Percentiles rank a stretch among this genome's conserved stretches.
Evolutionary conservation across 345 rosid genomes (phyloP).

Genomic region (Linum trigynum): DNA sequence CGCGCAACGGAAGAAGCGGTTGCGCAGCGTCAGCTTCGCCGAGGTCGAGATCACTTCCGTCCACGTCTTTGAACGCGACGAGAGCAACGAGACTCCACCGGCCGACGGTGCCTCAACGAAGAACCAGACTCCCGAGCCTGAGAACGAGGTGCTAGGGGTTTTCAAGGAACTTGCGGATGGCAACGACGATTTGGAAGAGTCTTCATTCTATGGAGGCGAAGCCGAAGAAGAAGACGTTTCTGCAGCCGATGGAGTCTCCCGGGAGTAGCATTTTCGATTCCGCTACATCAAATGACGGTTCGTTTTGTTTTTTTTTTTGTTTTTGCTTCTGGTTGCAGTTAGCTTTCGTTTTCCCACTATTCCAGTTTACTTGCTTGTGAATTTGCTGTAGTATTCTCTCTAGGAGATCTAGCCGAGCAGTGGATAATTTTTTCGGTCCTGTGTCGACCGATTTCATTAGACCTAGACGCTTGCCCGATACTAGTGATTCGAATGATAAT

Average conservation of each 20-base stretch:
- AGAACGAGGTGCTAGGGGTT: constrained; percentile 32
- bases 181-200: constrained; percentile 35
- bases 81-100: constrained; percentile 69
- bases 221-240: constrained; percentile 37
- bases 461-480: constrained; percentile 55
- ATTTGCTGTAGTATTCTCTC: background rate
- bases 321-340: background rate
- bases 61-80: constrained; percentile 85
- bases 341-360: background rate
- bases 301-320: constrained; percentile 15
- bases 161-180: constrained; percentile 51
- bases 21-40: constrained; percentile 93
- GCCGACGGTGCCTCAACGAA: constrained; percentile 22
- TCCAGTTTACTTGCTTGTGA: background rate
- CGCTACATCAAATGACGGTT: constrained; percentile 67
- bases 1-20: constrained; percentile 54
- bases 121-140: constrained; percentile 21
- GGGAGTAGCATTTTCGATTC: constrained; percentile 64
- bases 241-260: constrained; percentile 51
- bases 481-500: constrained; percentile 50
- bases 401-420: constrained; percentile 20
- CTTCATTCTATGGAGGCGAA: constrained; percentile 16
- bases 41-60: constrained; percentile 87
- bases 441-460: constrained; percentile 74
- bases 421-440: constrained; percentile 75